phyloP scores from a whole-genome alignment of 495 filamentous ascomycete genomes.

The Penicillium tannophilum region DNA sequence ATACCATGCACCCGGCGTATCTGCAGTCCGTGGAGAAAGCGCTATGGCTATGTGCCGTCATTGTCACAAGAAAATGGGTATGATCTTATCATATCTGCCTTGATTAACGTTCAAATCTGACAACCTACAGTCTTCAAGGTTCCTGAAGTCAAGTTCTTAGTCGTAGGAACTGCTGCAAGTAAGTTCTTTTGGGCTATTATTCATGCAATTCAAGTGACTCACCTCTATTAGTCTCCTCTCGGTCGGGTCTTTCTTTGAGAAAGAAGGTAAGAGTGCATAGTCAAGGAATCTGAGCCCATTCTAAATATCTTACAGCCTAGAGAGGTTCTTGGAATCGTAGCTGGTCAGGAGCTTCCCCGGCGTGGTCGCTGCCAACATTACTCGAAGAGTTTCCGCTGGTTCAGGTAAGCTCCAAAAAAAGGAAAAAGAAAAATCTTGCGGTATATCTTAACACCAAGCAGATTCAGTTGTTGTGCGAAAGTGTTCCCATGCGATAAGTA shows the following conservation, averaged over 20 bases:
- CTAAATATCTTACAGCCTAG: slow-evolving; percentile 35
- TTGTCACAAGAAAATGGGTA: slow-evolving; percentile 83
- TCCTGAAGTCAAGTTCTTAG: slow-evolving; percentile 78
- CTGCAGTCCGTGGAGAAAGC: slow-evolving; percentile 73
- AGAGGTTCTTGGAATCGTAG: slow-evolving; percentile 76
- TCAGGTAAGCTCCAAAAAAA: slow-evolving; percentile 55
- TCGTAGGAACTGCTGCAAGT: slow-evolving; percentile 60
- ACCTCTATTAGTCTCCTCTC: slow-evolving; percentile 35
- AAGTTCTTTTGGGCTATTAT: slow-evolving; percentile 13
- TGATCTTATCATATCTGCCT: slow-evolving; percentile 8
- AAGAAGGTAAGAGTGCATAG: slow-evolving; percentile 46
- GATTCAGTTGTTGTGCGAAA: slow-evolving; percentile 65
- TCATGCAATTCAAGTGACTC: slow-evolving; percentile 4
- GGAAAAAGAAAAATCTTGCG: background rate
- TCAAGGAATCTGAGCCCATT: background rate
- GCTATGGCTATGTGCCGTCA: slow-evolving; percentile 76
- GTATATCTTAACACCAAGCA: slow-evolving; percentile 17
- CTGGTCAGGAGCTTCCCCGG: slow-evolving; percentile 75
- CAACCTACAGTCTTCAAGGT: slow-evolving; percentile 61
- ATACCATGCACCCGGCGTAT: slow-evolving; percentile 63
- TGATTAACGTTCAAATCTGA: background rate
- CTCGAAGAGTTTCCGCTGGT: slow-evolving; percentile 81
- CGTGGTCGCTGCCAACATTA: slow-evolving; percentile 81
- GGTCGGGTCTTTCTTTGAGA: slow-evolving; percentile 48
- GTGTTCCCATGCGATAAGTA: slow-evolving; percentile 78